Percentiles rank a stretch among this genome's conserved stretches.
Conservation (phyloP, 75 land plant genomes). For the Azolla pinnata region DNA sequence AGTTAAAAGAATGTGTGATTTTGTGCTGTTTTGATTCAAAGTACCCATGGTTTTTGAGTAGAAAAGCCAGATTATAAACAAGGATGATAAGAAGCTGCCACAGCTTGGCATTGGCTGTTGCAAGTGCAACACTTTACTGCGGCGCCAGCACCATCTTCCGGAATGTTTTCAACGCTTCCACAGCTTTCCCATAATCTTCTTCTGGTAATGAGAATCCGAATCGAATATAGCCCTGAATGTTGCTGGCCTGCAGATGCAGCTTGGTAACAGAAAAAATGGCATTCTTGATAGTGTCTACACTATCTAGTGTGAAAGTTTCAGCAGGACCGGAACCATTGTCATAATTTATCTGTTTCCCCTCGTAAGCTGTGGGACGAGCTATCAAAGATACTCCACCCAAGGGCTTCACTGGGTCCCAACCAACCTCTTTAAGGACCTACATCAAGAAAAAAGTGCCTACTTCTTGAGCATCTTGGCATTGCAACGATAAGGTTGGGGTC, state of each 20-base stretch:
- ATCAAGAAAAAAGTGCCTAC: slow-evolving; percentile 9
- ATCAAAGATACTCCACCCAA: slow-evolving; percentile 73
- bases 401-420: slow-evolving; percentile 73
- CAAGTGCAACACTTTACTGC: neutral
- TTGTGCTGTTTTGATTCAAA: neutral
- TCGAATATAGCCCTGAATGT: slow-evolving; percentile 69
- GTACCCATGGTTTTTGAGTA: neutral
- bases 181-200: slow-evolving; percentile 40
- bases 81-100: neutral
- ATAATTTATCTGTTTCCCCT: slow-evolving; percentile 34
- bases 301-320: slow-evolving; percentile 29
- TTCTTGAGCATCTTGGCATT: too few relatives aligned
- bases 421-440: slow-evolving; percentile 62
- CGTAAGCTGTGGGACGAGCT: slow-evolving; percentile 69
- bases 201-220: slow-evolving; percentile 65
- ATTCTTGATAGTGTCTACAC: slow-evolving; percentile 52
- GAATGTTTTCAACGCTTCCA: slow-evolving; percentile 51
- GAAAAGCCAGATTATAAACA: neutral
- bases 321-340: slow-evolving; percentile 9
- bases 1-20: neutral
- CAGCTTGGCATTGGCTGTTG: neutral
- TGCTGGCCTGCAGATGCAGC: slow-evolving; percentile 61
- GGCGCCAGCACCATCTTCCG: slow-evolving; percentile 14
- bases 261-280: slow-evolving; percentile 58
- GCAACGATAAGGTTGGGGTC: too few relatives aligned